Evolutionary conservation across 2,329 filamentous ascomycete species (phyloP).

Genomic region (Fusarium chaquense): DNA sequence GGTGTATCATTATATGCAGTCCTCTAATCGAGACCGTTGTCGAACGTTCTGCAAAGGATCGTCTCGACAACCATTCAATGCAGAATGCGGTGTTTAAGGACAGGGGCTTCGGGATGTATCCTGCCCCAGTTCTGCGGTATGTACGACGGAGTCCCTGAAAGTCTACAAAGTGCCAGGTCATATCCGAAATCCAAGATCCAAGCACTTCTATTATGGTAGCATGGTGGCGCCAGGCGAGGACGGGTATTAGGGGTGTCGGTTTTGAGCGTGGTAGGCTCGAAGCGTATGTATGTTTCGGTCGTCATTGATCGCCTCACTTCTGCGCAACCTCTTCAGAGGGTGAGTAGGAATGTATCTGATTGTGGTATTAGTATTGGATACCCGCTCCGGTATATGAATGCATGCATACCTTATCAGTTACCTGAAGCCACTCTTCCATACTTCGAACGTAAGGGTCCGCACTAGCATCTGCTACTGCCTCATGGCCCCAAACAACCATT

Average conservation of each 20-base stretch:
- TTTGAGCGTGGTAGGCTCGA: not conserved
- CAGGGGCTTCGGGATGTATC: not conserved
- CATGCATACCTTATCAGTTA: conserved; percentile 74
- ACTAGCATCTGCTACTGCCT: conserved; percentile 69
- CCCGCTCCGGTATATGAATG: not conserved
- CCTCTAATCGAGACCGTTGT: not conserved
- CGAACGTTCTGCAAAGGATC: not conserved
- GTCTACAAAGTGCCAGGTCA: not conserved
- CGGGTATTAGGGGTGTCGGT: not conserved
- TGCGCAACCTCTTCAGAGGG: not conserved
- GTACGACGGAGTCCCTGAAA: too few relatives aligned
- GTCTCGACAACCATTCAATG: not conserved
- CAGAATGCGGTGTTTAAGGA: not conserved
- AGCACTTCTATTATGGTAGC: not conserved
- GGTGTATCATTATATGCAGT: not conserved
- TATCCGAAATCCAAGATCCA: not conserved
- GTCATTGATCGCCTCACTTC: not conserved
- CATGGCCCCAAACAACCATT: conserved; percentile 87
- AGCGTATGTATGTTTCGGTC: not conserved
- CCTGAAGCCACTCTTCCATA: conserved; percentile 82
- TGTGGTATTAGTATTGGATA: conserved; percentile 12
- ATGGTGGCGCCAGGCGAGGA: not conserved
- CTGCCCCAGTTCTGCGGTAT: not conserved
- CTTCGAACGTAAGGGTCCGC: conserved; percentile 79
- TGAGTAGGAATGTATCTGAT: conserved; percentile 45